phyloP scores from a whole-genome alignment of 768 basidiomycete species.

The Pleurotus citrinopileatus region DNA sequence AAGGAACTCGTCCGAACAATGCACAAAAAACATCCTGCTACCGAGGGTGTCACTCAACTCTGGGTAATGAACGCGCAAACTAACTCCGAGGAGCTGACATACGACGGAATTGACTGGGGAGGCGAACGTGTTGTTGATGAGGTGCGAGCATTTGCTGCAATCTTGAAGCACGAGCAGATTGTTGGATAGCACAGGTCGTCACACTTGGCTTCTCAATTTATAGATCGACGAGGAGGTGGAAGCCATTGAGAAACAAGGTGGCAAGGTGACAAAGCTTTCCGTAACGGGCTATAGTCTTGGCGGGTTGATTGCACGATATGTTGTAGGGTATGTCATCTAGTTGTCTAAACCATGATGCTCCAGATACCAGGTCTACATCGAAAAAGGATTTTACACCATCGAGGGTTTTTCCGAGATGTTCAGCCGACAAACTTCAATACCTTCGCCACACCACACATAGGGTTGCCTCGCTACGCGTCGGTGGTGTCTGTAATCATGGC shows the following conservation, averaged over 20 bases:
- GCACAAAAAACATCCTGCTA: constrained; percentile 24
- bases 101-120: constrained; percentile 8
- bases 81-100: constrained; percentile 2
- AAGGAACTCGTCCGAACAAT: constrained; percentile 27
- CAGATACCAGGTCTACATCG: not conserved
- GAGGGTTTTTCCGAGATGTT: constrained; percentile 48
- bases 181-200: not conserved
- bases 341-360: no score
- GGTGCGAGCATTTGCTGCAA: constrained; percentile 12
- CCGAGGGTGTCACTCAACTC: constrained; percentile 16
- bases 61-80: constrained; percentile 2
- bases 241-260: not conserved
- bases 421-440: constrained; percentile 63
- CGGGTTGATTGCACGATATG: constrained; percentile 5
- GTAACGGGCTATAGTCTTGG: constrained; percentile 6
- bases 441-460: constrained; percentile 63
- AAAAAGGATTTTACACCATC: not conserved
- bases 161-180: not conserved
- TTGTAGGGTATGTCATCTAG: not conserved
- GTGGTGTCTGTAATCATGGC: constrained; percentile 35
- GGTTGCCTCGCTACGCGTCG: constrained; percentile 46
- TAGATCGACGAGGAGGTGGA: constrained; percentile 4
- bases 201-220: not conserved
- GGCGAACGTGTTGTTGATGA: constrained; percentile 6
- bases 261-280: not conserved